Evolutionary conservation across 2,329 filamentous ascomycete species (phyloP), one percentile per base, ranked within the genome.

Genomic region (Trichophyton verrucosum): DNA sequence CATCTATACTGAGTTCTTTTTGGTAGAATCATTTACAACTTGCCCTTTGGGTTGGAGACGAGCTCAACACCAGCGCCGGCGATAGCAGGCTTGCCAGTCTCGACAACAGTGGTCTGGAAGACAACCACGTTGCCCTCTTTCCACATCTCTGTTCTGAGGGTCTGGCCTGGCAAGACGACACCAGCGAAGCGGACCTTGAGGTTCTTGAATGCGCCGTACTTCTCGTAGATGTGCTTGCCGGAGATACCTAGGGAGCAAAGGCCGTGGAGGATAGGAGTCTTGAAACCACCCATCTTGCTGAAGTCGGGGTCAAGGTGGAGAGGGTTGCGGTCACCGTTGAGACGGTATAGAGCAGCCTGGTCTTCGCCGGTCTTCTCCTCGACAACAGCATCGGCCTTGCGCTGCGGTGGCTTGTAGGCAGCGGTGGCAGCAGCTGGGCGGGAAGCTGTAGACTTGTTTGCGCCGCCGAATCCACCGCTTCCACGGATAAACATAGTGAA

Each of bases 231-330:
- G 63, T 92, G 91, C 81, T 96, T 96, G 65, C 87, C 89, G 15
- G 89, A 86, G 66, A 97, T 84, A 67, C 94, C 94, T 70, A 99
- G 92, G 72, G 86, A 94, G 82, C 91, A 96, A 42, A 99, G 84
- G n/a, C 94, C 94, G 78, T 99, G 94, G 60, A 99, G 80, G 72
- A 99, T 99, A 11, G 94, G 94, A 30, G 80, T 84, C 77, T 94
- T 88, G 84, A 99, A 99, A 62, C 94, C 94, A 62, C 92, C 94
- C 68, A 95, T 86, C 79, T 94, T 94, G 77, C 89, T 89, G 76
- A 99, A 97, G 57, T 85, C 82, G 1, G 94, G 94, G 74, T 99
- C 94, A 64, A 99, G 87, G 78, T 99, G 94, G 1, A 99, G 85
- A 13, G 94, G 94, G 80, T 99, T 97, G 72, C 92, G 87, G 76